Base-by-base conservation (phyloP, 2,329 filamentous ascomycete genomes). In the Venturia nashicola region DNA sequence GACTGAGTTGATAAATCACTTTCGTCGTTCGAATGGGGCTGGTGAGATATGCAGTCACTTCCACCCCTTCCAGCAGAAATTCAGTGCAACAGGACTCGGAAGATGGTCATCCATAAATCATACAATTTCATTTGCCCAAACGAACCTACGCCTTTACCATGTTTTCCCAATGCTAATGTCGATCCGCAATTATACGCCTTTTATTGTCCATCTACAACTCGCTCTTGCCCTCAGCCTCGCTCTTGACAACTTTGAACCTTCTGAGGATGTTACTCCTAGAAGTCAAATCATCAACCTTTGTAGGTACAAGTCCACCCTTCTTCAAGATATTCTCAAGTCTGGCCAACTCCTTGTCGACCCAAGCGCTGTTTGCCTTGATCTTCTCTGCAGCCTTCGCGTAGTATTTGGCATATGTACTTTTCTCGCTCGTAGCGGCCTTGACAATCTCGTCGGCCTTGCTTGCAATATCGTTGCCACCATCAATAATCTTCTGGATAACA, bases 321-420 rank as follows among this genome's bases (percentile, higher is more conserved):
- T 84, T 83, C 67, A 97, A 79, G 69, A 97, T 83, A 69, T 87
- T 86, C 70, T 90, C 83, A 67, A 97, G 81, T 67, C 93, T 85
- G 66, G 86, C 82, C 67, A 92, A 80, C 82, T 97, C 93, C 85
- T 96, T 97, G 73, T 84, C 79, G 60, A 86, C 90, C 72, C 90
- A 97, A 62, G 81, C 87, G 66, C 88, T 82, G 78, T 88, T 95
- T 75, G 87, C 81, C 73, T 80, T 82, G 67, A 94, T 79, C 85
- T 97, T 97, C 74, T 90, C 85, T 66, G 94, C 88, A 63, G 96
- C 91, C 74, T 90, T 90, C 74, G 94, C 81, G 76, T 99, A 97
- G 84, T 99, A 99, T 77, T 92, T 83, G 59, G 90, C 90, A 73
- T 93, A 96, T 5, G 34, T 12, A 18, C 32, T 39, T 36, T 61